Percentiles rank a stretch among this genome's conserved stretches.
phyloP scores from a whole-genome alignment of 139 green algal genomes.

The Pseudopediastrum boryanum region DNA sequence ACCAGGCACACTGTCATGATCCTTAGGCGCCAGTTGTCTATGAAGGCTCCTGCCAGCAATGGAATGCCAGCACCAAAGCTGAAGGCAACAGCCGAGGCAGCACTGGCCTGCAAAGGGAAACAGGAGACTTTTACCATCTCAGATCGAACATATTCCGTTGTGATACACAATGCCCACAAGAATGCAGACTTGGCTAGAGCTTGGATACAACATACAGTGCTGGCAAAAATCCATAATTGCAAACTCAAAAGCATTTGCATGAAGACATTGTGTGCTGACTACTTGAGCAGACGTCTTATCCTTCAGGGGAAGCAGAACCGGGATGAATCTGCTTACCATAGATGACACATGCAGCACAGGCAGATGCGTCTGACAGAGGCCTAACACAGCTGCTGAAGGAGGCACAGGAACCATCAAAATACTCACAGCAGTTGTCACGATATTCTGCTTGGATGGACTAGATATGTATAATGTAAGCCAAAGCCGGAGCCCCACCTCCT shows the following conservation, averaged over 20 bases:
- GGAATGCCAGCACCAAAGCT: constrained; percentile 42
- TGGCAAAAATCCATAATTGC: background rate
- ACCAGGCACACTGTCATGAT: constrained; percentile 22
- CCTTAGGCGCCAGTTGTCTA: constrained; percentile 30
- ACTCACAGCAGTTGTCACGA: background rate
- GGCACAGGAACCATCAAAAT: background rate
- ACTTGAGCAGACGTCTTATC: background rate
- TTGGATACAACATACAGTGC: background rate
- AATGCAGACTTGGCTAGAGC: background rate
- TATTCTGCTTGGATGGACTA: background rate
- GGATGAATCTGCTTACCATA: too few species aligned
- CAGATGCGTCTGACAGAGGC: background rate
- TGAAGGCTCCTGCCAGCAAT: constrained; percentile 48
- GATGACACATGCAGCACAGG: background rate
- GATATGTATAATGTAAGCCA: background rate
- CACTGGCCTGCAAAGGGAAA: constrained; percentile 18
- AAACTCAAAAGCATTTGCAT: background rate
- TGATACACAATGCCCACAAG: background rate
- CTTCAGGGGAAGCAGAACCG: too few species aligned
- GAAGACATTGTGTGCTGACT: background rate
- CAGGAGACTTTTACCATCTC: background rate
- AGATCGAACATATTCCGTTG: too few species aligned
- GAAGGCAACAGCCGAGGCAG: constrained; percentile 44
- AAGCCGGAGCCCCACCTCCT: background rate
- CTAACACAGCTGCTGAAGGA: background rate